These are phyloP conservation scores for Apiotrichum mycotoxinovorans DNA, from an alignment of 1,284 basidiomycete species.

Conservation along the genomic window DNA sequence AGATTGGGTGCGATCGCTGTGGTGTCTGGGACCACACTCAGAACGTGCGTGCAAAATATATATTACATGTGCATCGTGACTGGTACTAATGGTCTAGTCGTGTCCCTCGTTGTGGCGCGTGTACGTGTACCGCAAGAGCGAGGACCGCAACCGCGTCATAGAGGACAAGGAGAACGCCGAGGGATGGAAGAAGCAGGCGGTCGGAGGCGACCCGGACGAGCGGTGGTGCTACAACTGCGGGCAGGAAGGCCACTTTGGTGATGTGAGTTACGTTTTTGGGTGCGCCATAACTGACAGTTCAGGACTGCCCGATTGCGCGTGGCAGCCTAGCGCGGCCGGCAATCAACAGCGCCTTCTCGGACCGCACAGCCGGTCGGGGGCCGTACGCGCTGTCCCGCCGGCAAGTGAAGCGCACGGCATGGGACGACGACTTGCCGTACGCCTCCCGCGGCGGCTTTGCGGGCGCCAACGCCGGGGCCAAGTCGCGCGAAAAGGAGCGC, in stretches of 20 bases:
- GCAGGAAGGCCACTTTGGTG: slow-evolving; percentile 72
- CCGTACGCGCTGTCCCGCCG: slow-evolving; percentile 56
- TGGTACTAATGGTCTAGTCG: slow-evolving; percentile 57
- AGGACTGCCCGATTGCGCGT: slow-evolving; percentile 68
- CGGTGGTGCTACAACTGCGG: slow-evolving; percentile 84
- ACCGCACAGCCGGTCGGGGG: slow-evolving; percentile 63
- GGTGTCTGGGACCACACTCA: slow-evolving; percentile 65
- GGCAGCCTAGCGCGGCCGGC: slow-evolving; percentile 55
- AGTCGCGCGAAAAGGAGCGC: slow-evolving; percentile 27
- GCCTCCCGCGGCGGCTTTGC: slow-evolving; percentile 17
- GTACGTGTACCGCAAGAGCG: slow-evolving; percentile 68
- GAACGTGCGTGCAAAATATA: slow-evolving; percentile 55
- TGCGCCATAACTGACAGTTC: no score
- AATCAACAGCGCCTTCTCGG: slow-evolving; percentile 72
- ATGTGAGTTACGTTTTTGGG: no score
- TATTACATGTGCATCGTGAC: background rate
- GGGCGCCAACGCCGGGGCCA: slow-evolving; percentile 31
- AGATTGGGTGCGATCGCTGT: slow-evolving; percentile 67
- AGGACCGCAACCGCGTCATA: slow-evolving; percentile 57
- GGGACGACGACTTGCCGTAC: slow-evolving; percentile 20
- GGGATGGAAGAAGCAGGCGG: slow-evolving; percentile 41
- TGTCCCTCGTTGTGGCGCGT: slow-evolving; percentile 84
- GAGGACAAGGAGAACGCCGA: slow-evolving; percentile 28
- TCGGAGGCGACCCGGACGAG: slow-evolving; percentile 27
- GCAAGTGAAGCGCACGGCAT: slow-evolving; percentile 26